These are phyloP conservation scores for Musa beccarii DNA, from an alignment of 176 grass and related monocot genomes.

Conservation along the genomic window DNA sequence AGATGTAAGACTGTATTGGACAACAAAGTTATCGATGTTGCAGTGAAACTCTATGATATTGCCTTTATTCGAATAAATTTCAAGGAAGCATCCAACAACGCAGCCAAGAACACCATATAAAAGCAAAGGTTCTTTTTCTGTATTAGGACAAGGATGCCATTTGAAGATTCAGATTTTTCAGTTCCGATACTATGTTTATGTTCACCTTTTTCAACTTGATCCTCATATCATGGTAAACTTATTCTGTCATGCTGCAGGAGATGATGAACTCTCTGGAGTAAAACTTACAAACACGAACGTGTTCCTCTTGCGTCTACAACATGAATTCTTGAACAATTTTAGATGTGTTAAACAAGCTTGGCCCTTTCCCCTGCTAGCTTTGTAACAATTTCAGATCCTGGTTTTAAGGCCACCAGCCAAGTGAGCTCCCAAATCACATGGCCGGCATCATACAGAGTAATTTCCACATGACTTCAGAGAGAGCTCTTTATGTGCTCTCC, in stretches of 20 bases:
- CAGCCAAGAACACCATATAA: too few species aligned
- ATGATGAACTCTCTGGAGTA: background rate
- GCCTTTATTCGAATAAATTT: too few species aligned
- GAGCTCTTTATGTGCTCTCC: conserved; percentile 47
- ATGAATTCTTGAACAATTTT: background rate
- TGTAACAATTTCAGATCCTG: background rate
- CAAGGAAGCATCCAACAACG: too few species aligned
- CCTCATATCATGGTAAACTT: too few species aligned
- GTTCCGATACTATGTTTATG: too few species aligned
- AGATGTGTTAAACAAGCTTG: background rate
- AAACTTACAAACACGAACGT: background rate
- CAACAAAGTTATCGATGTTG: too few species aligned
- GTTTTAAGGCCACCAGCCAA: background rate
- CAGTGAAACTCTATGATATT: too few species aligned
- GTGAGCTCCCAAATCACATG: background rate
- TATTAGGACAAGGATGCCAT: too few species aligned
- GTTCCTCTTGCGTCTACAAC: conserved; percentile 1
- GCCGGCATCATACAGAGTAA: conserved; percentile 25
- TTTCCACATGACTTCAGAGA: conserved; percentile 2
- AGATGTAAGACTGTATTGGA: too few species aligned
- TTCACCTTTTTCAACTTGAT: too few species aligned
- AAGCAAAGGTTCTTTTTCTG: too few species aligned
- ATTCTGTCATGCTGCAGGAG: background rate
- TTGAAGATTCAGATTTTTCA: too few species aligned
- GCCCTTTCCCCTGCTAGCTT: background rate